These are phyloP conservation scores for Tylopilus subfusipes DNA, from an alignment of 768 basidiomycete species.

Conservation along the genomic window DNA sequence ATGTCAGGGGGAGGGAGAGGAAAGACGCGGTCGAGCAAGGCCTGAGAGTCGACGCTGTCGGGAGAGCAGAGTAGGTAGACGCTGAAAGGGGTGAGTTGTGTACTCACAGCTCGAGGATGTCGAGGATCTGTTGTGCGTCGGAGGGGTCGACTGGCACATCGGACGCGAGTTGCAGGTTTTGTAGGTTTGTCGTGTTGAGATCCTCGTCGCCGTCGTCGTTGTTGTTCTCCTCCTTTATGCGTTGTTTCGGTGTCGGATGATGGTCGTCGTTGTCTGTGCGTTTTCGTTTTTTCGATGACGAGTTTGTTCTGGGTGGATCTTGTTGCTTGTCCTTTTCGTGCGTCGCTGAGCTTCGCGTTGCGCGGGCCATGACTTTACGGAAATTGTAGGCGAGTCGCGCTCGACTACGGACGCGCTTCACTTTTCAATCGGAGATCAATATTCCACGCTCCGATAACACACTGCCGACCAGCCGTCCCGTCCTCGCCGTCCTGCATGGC, in stretches of 20 bases:
- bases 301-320: conserved; percentile 30
- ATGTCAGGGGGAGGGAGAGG: conserved; percentile 40
- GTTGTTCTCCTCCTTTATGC: conserved; percentile 36
- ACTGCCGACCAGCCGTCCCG: conserved; percentile 5
- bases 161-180: conserved; percentile 37
- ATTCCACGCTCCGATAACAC: conserved; percentile 29
- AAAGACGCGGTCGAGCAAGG: conserved; percentile 77
- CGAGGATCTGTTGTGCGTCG: conserved; percentile 54
- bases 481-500: conserved; percentile 26
- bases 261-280: conserved; percentile 49
- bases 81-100: background rate
- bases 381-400: conserved; percentile 23
- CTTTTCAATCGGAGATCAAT: conserved; percentile 11
- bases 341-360: conserved; percentile 61
- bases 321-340: conserved; percentile 28
- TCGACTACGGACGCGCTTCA: conserved; percentile 13
- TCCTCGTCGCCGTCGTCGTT: conserved; percentile 14
- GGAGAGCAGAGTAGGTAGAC: conserved; percentile 5
- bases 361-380: conserved; percentile 59
- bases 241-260: conserved; percentile 48
- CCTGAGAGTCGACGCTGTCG: conserved; percentile 64
- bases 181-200: conserved; percentile 15
- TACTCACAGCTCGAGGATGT: conserved; percentile 55
- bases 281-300: conserved; percentile 63
- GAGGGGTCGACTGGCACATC: conserved; percentile 44